Percentiles rank a stretch among this genome's conserved stretches.
phyloP scores from a whole-genome alignment of 768 basidiomycete species.

The Boletus subparvulus region DNA sequence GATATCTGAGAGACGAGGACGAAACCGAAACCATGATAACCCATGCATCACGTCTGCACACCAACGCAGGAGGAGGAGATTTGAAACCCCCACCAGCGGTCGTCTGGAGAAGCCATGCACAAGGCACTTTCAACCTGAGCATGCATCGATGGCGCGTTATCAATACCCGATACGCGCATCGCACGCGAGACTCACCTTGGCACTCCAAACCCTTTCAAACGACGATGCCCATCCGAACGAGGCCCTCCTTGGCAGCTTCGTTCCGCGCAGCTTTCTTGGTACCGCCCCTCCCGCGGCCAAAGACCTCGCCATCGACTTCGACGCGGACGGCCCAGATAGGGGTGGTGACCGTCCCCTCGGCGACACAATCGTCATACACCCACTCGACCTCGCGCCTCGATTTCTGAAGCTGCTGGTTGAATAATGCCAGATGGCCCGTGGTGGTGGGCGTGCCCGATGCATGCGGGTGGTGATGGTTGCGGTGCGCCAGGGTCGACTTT shows the following conservation, averaged over 20 bases:
- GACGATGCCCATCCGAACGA: constrained; percentile 55
- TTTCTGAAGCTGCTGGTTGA: constrained; percentile 77
- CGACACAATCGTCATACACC: constrained; percentile 55
- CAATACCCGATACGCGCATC: neutral
- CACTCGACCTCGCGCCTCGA: constrained; percentile 61
- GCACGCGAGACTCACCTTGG: constrained; percentile 17
- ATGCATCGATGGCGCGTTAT: neutral
- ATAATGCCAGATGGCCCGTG: constrained; percentile 70
- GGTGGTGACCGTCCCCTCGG: constrained; percentile 57
- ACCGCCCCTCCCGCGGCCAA: constrained; percentile 63
- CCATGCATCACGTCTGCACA: constrained; percentile 63
- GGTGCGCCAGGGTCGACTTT: constrained; percentile 12
- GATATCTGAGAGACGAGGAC: neutral
- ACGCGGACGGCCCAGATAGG: constrained; percentile 74
- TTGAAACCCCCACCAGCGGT: constrained; percentile 44
- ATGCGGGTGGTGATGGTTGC: constrained; percentile 11
- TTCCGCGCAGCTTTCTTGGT: constrained; percentile 81
- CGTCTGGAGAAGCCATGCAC: constrained; percentile 59
- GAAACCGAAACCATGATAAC: constrained; percentile 13
- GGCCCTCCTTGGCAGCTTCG: constrained; percentile 76
- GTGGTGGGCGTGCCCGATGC: constrained; percentile 30
- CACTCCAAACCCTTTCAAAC: constrained; percentile 33
- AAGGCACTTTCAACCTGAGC: constrained; percentile 19
- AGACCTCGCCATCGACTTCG: constrained; percentile 56
- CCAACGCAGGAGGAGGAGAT: constrained; percentile 48